Conservation (phyloP, 2,329 filamentous ascomycete species). For the Alternaria dauci region DNA sequence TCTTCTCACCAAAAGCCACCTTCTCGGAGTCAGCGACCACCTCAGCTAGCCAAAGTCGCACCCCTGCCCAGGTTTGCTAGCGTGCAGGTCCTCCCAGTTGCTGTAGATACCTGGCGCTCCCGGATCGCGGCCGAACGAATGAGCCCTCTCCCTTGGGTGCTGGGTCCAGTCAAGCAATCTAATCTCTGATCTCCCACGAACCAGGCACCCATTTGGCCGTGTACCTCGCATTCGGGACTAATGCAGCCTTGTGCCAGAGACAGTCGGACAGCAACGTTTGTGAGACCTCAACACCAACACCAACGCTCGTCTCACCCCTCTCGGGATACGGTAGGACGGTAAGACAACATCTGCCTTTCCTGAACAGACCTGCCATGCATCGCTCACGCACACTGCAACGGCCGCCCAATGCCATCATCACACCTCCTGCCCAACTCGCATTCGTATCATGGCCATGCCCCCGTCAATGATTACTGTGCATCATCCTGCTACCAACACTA, state of each 20-base stretch:
- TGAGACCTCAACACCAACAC: constrained; percentile 11
- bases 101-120: constrained; percentile 10
- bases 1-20: background rate
- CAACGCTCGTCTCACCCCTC: constrained; percentile 9
- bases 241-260: constrained; percentile 3
- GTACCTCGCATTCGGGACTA: constrained; percentile 4
- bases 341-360: background rate
- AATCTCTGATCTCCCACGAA: constrained; percentile 3
- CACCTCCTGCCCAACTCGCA: background rate
- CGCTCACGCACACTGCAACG: background rate
- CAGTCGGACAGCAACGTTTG: constrained; percentile 10
- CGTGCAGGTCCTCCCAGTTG: constrained; percentile 16
- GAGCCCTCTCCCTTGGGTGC: constrained; percentile 4
- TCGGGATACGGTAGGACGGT: background rate
- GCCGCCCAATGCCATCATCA: constrained; percentile 1
- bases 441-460: background rate
- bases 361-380: background rate
- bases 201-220: constrained; percentile 4
- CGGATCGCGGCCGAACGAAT: constrained; percentile 13
- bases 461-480: background rate
- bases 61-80: constrained; percentile 18
- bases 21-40: constrained; percentile 2
- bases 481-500: constrained; percentile 1
- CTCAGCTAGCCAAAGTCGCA: constrained; percentile 25
- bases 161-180: constrained; percentile 11